Base-by-base conservation (phyloP, 2,329 filamentous ascomycete genomes). In the Talaromyces pinophilus region DNA sequence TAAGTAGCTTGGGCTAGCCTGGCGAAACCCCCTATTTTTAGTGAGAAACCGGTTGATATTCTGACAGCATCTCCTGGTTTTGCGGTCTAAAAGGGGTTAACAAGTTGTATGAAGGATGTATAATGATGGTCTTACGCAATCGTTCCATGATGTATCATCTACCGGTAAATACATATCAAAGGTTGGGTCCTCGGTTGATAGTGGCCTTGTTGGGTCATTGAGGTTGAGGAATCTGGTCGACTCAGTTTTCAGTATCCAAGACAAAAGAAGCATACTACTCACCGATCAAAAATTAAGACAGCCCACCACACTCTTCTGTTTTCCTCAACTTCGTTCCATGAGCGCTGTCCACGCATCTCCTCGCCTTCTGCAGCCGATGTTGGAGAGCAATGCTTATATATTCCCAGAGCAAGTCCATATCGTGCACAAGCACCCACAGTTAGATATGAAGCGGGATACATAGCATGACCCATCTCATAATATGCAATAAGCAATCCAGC, bases 401-500 rank as follows among this genome's bases (percentile, higher is more conserved):
- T 11, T 44, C 57, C 57, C 0, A 60, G 3, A 30, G 40, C 35
- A 6, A 60, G 11, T 25, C 35, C 57, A 28, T 60, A 42, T 44
- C 57, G 19, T 5, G 57, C 15, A 33, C 57, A 60, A 19, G 13
- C 35, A 6, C 35, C 57, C 25, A 60, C 38, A 6, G 40, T 60
- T 17, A 42, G 3, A 42, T 60, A 60, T n/a, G 35, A 8, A 3
- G 57, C 57, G 5, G 57, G 57, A 33, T 60, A 60, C 19, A 60
- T 60, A n/a, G 35, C 40, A 60, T 60, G 57, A n/a, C 57, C 57
- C 40, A 60, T 28, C 40, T 60, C 57, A 30, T 60, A 60, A 30
- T 33, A 7, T 60, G 57, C 57, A 30, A 60, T 60, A n/a, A 60
- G 57, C 19, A 60, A 42, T 13, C 40, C 57, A 7, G 35, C 57